Conservation (phyloP, 768 basidiomycete genomes). For the Termitomyces sp. region DNA sequence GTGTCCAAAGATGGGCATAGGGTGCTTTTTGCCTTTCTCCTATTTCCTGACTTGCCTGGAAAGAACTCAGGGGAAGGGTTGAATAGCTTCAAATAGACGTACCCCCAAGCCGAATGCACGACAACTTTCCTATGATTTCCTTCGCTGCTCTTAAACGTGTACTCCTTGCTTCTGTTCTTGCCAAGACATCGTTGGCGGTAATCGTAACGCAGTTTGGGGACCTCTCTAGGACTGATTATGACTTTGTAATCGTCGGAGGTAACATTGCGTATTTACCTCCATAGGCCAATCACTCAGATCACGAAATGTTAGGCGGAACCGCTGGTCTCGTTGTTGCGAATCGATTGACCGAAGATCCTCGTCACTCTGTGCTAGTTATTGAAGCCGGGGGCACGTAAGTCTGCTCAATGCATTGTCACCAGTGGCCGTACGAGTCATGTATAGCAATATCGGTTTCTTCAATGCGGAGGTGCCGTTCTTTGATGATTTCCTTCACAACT, state of each 20-base stretch:
- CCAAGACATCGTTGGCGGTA: neutral
- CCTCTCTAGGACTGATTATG: constrained; percentile 11
- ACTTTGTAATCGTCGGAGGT: constrained; percentile 23
- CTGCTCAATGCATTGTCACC: neutral
- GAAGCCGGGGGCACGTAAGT: constrained; percentile 18
- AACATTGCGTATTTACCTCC: neutral
- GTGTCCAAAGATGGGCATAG: too few relatives aligned
- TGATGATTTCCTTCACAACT: constrained; percentile 10
- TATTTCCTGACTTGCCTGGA: too few relatives aligned
- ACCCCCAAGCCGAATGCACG: neutral
- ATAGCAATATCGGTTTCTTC: constrained; percentile 9
- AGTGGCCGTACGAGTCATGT: neutral
- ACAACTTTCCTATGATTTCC: neutral
- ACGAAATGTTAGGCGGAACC: constrained; percentile 11
- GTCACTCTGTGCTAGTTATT: constrained; percentile 13
- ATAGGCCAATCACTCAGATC: neutral
- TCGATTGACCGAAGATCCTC: constrained; percentile 13
- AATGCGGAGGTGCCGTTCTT: constrained; percentile 16
- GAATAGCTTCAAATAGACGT: neutral
- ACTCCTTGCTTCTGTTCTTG: neutral
- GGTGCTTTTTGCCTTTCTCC: too few relatives aligned
- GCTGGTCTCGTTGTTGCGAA: constrained; percentile 18
- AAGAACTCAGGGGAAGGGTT: neutral
- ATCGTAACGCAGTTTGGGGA: constrained; percentile 8
- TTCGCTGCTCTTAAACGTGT: neutral